Conservation (phyloP, 2,329 filamentous ascomycete species). For the Penicillium sp. region DNA sequence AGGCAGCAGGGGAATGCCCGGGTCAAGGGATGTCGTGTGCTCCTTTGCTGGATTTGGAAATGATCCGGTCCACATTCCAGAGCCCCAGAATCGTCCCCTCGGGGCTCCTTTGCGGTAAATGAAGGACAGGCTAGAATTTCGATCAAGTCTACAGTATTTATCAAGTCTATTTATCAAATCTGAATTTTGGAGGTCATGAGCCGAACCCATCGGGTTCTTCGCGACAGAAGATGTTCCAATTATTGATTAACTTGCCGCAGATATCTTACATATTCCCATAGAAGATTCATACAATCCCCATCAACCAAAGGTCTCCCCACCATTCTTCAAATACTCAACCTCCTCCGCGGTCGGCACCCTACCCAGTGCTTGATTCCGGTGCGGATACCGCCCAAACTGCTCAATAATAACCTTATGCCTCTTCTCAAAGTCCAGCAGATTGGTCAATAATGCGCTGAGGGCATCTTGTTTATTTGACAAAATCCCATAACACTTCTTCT, state of each 20-base stretch:
- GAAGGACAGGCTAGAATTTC: neutral
- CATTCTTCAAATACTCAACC: conserved; percentile 31
- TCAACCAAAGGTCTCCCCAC: conserved; percentile 30
- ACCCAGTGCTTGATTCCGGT: conserved; percentile 33
- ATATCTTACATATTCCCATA: neutral
- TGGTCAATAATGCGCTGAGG: conserved; percentile 19
- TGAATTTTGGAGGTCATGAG: neutral
- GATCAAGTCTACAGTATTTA: neutral
- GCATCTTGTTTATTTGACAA: conserved; percentile 21
- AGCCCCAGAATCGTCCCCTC: neutral
- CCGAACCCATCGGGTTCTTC: neutral
- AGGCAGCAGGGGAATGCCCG: conserved; percentile 3
- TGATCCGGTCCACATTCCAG: neutral
- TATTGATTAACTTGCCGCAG: neutral
- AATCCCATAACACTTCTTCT: conserved; percentile 23
- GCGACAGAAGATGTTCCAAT: neutral
- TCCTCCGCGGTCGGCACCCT: conserved; percentile 31
- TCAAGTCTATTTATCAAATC: neutral
- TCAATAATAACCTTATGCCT: conserved; percentile 35
- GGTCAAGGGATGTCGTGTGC: conserved; percentile 18
- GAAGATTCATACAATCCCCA: neutral
- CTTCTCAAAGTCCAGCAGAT: conserved; percentile 27
- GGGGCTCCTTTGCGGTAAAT: neutral
- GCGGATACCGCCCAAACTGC: conserved; percentile 36
- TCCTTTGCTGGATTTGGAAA: conserved; percentile 15